Evolutionary conservation across 2,329 filamentous ascomycete genomes (phyloP).

Genomic region (Diplodia seriata): DNA sequence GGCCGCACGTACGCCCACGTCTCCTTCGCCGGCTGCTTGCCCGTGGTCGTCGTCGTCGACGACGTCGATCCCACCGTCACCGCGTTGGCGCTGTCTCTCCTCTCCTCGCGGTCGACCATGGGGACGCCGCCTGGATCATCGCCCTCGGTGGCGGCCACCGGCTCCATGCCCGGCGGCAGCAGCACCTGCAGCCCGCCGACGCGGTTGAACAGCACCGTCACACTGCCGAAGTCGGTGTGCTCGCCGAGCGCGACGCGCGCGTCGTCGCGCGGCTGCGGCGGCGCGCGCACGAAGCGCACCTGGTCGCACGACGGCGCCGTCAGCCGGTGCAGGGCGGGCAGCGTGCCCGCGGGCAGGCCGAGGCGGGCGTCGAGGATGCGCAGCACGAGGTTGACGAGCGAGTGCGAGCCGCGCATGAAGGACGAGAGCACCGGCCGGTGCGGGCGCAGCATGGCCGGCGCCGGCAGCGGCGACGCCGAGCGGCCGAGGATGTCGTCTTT

Average conservation of each 20-base stretch:
- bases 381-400: conserved; percentile 55
- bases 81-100: conserved; percentile 1
- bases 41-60: background rate
- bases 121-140: too few species aligned
- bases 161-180: conserved; percentile 44
- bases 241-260: conserved; percentile 56
- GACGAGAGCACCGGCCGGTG: conserved; percentile 49
- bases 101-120: background rate
- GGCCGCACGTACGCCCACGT: conserved; percentile 62
- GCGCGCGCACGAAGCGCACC: conserved; percentile 57
- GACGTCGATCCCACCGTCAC: background rate
- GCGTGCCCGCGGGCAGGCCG: conserved; percentile 49
- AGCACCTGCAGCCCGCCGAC: conserved; percentile 62
- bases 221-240: conserved; percentile 64
- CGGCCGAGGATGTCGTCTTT: conserved; percentile 60
- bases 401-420: conserved; percentile 56
- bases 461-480: conserved; percentile 47
- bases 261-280: conserved; percentile 55
- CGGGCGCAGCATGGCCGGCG: conserved; percentile 51
- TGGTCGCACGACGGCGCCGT: conserved; percentile 57
- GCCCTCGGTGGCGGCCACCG: conserved; percentile 36
- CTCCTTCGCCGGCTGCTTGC: conserved; percentile 38
- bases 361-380: conserved; percentile 49
- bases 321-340: conserved; percentile 57
- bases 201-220: conserved; percentile 64